A percentile compares a stretch with the other conserved stretches of the same genome.
phyloP scores from a whole-genome alignment of 192 early-diverging fungal species.

The Rhizophagus sp. region DNA sequence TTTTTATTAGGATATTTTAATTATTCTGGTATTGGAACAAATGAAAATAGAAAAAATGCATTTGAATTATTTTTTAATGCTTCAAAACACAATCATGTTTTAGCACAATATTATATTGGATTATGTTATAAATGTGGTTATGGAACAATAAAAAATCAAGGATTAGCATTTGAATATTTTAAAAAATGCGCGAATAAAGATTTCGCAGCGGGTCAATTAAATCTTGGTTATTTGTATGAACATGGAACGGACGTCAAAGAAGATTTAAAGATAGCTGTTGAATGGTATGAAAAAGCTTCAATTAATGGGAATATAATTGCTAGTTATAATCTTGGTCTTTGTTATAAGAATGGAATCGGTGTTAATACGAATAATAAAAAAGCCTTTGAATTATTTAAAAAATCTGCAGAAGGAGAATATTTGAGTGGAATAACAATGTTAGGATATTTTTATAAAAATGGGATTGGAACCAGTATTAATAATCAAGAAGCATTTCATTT shows the following conservation, averaged over 20 bases:
- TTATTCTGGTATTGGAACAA: background rate
- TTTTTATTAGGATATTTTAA: background rate
- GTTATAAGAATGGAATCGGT: conserved; percentile 35
- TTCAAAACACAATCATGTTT: background rate
- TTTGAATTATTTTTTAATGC: background rate
- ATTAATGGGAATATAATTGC: conserved; percentile 58
- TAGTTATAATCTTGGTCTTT: conserved; percentile 58
- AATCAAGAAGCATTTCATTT: background rate
- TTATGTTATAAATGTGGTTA: background rate
- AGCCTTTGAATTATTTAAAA: background rate
- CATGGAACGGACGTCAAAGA: conserved; percentile 50
- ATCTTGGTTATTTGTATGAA: background rate
- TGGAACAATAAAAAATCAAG: background rate
- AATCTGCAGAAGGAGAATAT: background rate
- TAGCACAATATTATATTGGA: background rate
- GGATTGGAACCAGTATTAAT: background rate
- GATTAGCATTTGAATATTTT: background rate
- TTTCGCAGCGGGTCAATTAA: background rate
- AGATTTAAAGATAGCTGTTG: conserved; percentile 65
- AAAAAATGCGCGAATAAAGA: background rate
- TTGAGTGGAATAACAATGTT: background rate
- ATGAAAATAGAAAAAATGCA: background rate
- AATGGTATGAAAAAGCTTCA: conserved; percentile 57
- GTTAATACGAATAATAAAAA: conserved; percentile 31
- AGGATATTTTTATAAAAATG: conserved; percentile 5